Percentiles rank a stretch among this genome's conserved stretches.
Evolutionary conservation across 441 rosid genomes (phyloP).

Genomic region (Gossypium trilobum): DNA sequence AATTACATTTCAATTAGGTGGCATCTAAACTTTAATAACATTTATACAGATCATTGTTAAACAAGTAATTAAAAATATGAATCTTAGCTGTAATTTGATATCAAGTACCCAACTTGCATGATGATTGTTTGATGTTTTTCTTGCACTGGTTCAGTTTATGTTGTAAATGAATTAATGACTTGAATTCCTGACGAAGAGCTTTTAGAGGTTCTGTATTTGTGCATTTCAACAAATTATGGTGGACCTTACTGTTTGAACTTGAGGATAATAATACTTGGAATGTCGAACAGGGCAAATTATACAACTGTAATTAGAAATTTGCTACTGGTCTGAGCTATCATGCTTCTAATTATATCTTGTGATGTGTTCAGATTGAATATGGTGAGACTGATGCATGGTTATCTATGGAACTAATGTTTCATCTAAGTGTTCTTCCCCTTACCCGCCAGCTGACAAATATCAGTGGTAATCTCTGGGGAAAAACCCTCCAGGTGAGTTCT

Average conservation of each 20-base stretch:
- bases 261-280: background rate
- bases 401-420: slow-evolving; percentile 98
- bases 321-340: background rate
- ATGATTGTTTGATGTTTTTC: background rate
- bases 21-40: background rate
- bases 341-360: slow-evolving; percentile 24
- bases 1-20: background rate
- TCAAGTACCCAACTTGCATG: background rate
- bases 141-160: background rate
- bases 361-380: slow-evolving; percentile 62
- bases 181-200: background rate
- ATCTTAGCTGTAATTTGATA: slow-evolving; percentile 1
- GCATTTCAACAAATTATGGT: background rate
- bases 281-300: background rate
- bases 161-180: background rate
- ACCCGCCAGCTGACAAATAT: slow-evolving; percentile 93
- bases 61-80: background rate
- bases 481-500: slow-evolving; percentile 79
- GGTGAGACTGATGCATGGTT: slow-evolving; percentile 99
- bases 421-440: slow-evolving; percentile 88
- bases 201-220: background rate
- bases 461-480: slow-evolving; percentile 97
- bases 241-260: background rate
- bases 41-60: background rate
- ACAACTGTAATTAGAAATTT: background rate